These are phyloP conservation scores for Hypericum androsaemum DNA, from an alignment of 345 rosid species.

Conservation along the genomic window DNA sequence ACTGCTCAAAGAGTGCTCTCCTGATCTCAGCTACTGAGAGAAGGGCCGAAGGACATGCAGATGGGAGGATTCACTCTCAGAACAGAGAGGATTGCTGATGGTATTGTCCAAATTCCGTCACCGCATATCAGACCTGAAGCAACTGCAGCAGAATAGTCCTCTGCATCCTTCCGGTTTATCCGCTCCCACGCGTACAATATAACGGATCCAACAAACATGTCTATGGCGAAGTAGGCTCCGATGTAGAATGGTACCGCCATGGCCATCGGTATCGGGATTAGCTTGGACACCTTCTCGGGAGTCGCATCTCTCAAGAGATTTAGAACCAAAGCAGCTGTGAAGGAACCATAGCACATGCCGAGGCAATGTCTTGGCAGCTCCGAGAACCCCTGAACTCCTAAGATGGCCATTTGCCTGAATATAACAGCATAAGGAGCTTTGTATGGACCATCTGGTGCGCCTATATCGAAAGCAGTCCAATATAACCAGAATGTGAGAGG, in stretches of 20 bases:
- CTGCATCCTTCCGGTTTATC: slow-evolving; percentile 52
- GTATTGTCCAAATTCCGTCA: slow-evolving; percentile 87
- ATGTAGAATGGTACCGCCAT: slow-evolving; percentile 88
- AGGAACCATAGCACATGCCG: slow-evolving; percentile 64
- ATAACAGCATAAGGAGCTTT: slow-evolving; percentile 87
- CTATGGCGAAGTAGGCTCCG: slow-evolving; percentile 85
- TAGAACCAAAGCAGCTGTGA: slow-evolving; percentile 45
- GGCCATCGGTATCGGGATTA: slow-evolving; percentile 84
- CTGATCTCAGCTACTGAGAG: slow-evolving; percentile 28
- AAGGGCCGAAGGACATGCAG: slow-evolving; percentile 86
- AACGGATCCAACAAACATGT: slow-evolving; percentile 79
- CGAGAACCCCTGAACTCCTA: slow-evolving; percentile 67
- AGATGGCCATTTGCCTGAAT: slow-evolving; percentile 80
- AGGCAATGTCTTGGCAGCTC: slow-evolving; percentile 75
- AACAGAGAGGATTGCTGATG: slow-evolving; percentile 80
- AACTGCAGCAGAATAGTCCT: slow-evolving; percentile 70
- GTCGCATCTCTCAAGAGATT: slow-evolving; percentile 62
- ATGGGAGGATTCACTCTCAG: slow-evolving; percentile 81
- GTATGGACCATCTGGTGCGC: slow-evolving; percentile 75
- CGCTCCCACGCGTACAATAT: slow-evolving; percentile 68
- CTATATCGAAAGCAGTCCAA: slow-evolving; percentile 82
- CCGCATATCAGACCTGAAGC: slow-evolving; percentile 91
- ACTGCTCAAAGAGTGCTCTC: background rate
- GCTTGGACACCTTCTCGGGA: slow-evolving; percentile 58
- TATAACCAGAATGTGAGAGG: slow-evolving; percentile 84